A percentile compares a stretch with the other conserved stretches of the same genome.
phyloP scores from a whole-genome alignment of 2,329 filamentous ascomycete genomes.

The Botrytis galanthina region DNA sequence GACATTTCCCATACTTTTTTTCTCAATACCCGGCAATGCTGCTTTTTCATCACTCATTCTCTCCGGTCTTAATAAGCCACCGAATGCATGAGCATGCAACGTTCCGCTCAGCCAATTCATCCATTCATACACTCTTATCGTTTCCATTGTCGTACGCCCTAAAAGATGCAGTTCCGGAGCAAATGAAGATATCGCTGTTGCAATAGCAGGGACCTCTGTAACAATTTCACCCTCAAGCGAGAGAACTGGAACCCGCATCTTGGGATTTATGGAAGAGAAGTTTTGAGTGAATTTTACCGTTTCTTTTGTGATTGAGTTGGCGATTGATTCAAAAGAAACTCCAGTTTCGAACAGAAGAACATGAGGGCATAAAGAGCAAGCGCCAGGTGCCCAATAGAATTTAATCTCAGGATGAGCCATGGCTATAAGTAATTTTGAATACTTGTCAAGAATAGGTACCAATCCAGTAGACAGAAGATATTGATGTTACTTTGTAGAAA shows the following conservation, averaged over 20 bases:
- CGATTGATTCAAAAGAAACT: conserved; percentile 29
- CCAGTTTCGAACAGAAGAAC: conserved; percentile 37
- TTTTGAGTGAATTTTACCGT: conserved; percentile 23
- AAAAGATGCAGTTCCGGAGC: conserved; percentile 35
- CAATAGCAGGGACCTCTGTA: conserved; percentile 40
- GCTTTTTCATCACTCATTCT: conserved; percentile 33
- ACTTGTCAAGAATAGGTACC: not conserved
- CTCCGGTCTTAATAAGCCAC: conserved; percentile 31
- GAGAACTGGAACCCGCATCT: conserved; percentile 38
- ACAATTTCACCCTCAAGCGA: conserved; percentile 35
- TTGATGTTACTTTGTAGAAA: not conserved
- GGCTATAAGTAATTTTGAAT: no score
- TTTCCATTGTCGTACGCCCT: conserved; percentile 37
- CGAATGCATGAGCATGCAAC: conserved; percentile 37
- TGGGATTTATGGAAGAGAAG: conserved; percentile 36
- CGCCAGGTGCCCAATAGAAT: conserved; percentile 35
- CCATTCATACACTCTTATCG: conserved; percentile 40
- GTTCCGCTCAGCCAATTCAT: conserved; percentile 39
- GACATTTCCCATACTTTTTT: conserved; percentile 31
- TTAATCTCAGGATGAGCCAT: conserved; percentile 26
- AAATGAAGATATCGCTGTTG: conserved; percentile 34
- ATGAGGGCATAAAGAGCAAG: conserved; percentile 39
- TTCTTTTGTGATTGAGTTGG: conserved; percentile 7
- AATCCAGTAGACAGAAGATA: not conserved
- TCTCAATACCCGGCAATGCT: conserved; percentile 27